phyloP scores from a whole-genome alignment of 2,329 filamentous ascomycete genomes.

The Fusarium foetens region DNA sequence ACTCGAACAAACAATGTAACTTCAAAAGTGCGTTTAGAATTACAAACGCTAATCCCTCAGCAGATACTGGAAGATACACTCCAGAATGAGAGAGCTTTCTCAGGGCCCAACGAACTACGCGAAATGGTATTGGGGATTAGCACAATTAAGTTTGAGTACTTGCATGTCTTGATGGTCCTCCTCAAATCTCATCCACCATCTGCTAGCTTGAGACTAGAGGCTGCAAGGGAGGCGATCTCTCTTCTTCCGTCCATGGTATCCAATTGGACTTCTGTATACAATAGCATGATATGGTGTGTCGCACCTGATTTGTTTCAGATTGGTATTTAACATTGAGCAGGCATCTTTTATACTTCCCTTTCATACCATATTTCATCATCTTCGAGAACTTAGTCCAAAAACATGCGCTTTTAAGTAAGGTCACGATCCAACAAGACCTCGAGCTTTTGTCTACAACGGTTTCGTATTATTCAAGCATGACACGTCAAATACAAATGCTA shows the following conservation, averaged over 20 bases:
- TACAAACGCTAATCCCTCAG: neutral
- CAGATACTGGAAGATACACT: neutral
- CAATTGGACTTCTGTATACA: slow-evolving; percentile 11
- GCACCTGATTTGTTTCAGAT: too few species aligned
- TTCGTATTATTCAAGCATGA: neutral
- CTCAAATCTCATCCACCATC: neutral
- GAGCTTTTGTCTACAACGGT: neutral
- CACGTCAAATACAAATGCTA: neutral
- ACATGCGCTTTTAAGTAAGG: rapidly evolving
- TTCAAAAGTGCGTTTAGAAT: rapidly evolving
- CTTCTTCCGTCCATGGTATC: slow-evolving; percentile 10
- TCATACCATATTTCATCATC: slow-evolving; percentile 19
- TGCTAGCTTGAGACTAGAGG: neutral
- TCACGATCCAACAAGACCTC: neutral
- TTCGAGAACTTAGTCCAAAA: neutral
- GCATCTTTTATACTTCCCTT: slow-evolving; percentile 16
- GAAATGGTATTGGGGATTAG: slow-evolving; percentile 15
- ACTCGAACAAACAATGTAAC: neutral
- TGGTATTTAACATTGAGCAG: too few species aligned
- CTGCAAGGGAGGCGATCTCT: neutral
- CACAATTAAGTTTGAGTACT: slow-evolving; percentile 4
- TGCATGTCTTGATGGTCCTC: neutral
- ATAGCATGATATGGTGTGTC: slow-evolving; percentile 9
- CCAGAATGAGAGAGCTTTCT: neutral
- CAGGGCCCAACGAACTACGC: neutral